phyloP scores from a whole-genome alignment of 2,329 filamentous ascomycete species.

The Aspergillus tubingensis region DNA sequence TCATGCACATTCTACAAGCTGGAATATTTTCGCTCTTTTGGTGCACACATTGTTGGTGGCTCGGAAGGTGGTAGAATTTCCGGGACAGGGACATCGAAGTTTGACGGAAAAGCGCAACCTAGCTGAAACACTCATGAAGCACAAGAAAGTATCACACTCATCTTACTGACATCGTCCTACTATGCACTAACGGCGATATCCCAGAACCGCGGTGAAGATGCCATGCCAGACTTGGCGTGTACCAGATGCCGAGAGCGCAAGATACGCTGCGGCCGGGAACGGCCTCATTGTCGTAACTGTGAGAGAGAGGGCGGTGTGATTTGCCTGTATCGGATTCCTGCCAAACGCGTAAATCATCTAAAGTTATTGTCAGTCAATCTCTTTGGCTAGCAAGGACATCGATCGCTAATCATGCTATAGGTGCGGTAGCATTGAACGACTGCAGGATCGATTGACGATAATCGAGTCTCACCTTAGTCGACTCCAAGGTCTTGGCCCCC shows the following conservation, averaged over 20 bases:
- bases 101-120: neutral
- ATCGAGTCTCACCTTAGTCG: slow-evolving; percentile 9
- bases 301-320: slow-evolving; percentile 5
- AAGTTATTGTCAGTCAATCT: slow-evolving; percentile 3
- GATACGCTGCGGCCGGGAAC: slow-evolving; percentile 8
- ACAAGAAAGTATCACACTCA: neutral
- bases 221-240: slow-evolving; percentile 9
- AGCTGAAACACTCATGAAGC: neutral
- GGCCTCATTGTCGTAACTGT: slow-evolving; percentile 8
- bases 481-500: neutral
- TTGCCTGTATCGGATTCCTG: slow-evolving; percentile 9
- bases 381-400: neutral
- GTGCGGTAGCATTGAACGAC: slow-evolving; percentile 10
- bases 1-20: neutral
- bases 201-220: neutral
- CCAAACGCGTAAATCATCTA: slow-evolving; percentile 10
- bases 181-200: neutral
- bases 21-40: neutral
- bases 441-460: slow-evolving; percentile 8
- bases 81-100: neutral
- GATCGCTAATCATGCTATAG: neutral
- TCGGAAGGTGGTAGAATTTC: neutral
- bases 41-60: neutral
- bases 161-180: neutral
- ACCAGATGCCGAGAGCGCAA: slow-evolving; percentile 12